phyloP scores from a whole-genome alignment of 441 rosid genomes.

The Viola pubescens region DNA sequence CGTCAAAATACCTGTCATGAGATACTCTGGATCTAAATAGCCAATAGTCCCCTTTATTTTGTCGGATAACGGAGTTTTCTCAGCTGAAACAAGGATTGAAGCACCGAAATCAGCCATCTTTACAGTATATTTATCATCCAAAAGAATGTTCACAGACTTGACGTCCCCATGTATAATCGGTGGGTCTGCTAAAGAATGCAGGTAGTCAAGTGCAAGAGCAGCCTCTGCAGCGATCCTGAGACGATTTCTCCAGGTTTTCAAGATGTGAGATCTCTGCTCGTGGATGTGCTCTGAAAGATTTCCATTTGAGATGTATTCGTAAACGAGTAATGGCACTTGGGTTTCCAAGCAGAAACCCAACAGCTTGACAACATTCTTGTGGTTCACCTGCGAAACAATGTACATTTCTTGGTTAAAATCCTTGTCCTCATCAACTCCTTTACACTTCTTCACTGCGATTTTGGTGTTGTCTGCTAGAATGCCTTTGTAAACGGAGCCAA shows the following conservation, averaged over 20 bases:
- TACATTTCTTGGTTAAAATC: conserved; percentile 17
- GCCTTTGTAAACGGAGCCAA: conserved; percentile 24
- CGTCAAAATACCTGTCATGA: conserved; percentile 18
- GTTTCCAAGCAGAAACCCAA: conserved; percentile 24
- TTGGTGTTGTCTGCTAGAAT: conserved; percentile 6
- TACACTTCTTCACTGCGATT: conserved; percentile 22
- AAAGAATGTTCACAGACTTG: conserved; percentile 3
- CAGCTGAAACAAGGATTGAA: conserved; percentile 24
- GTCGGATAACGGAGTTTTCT: conserved; percentile 6
- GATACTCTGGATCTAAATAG: conserved; percentile 30
- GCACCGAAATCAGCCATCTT: conserved; percentile 29
- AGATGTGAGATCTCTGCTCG: not conserved
- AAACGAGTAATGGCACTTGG: conserved; percentile 19
- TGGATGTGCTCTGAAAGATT: conserved; percentile 21
- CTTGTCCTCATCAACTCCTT: conserved; percentile 12
- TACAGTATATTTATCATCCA: not conserved
- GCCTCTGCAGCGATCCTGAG: conserved; percentile 11
- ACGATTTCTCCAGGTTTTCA: conserved; percentile 17
- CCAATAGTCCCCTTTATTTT: conserved; percentile 27
- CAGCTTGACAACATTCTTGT: conserved; percentile 23
- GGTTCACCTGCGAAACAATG: conserved; percentile 20
- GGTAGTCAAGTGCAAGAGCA: conserved; percentile 16
- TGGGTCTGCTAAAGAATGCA: conserved; percentile 18
- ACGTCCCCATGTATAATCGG: conserved; percentile 19
- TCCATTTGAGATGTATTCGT: conserved; percentile 23